phyloP scores from a whole-genome alignment of 2,329 filamentous ascomycete genomes.

The Penicillium sp. region DNA sequence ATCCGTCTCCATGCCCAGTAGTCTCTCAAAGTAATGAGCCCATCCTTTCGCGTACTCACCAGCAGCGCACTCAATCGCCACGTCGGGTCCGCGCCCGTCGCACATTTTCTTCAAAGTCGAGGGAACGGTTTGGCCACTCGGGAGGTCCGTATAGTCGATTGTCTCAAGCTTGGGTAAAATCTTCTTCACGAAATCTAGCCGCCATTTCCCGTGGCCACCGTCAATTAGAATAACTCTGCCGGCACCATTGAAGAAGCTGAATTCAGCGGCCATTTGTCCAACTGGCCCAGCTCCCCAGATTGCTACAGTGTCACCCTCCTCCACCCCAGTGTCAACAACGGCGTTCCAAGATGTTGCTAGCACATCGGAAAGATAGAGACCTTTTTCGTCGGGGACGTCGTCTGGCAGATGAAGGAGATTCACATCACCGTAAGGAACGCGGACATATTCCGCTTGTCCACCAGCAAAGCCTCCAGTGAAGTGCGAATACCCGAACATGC shows the following conservation, averaged over 20 bases:
- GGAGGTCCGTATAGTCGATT: slow-evolving; percentile 70
- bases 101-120: slow-evolving; percentile 70
- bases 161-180: slow-evolving; percentile 69
- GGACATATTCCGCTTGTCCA: slow-evolving; percentile 83
- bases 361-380: slow-evolving; percentile 78
- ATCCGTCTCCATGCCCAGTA: slow-evolving; percentile 75
- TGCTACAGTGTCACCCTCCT: slow-evolving; percentile 74
- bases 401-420: slow-evolving; percentile 71
- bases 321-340: slow-evolving; percentile 80
- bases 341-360: slow-evolving; percentile 77
- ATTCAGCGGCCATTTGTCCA: slow-evolving; percentile 74
- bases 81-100: slow-evolving; percentile 59
- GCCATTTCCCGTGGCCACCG: slow-evolving; percentile 62
- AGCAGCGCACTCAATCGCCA: slow-evolving; percentile 69
- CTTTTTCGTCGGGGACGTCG: slow-evolving; percentile 81
- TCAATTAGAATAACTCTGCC: slow-evolving; percentile 79
- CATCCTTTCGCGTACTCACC: slow-evolving; percentile 67
- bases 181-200: slow-evolving; percentile 68
- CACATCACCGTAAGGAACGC: slow-evolving; percentile 60
- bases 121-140: slow-evolving; percentile 66
- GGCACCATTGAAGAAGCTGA: slow-evolving; percentile 72
- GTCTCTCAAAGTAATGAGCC: slow-evolving; percentile 62
- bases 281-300: slow-evolving; percentile 86
- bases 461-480: slow-evolving; percentile 87
- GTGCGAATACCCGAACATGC: slow-evolving; percentile 71